These are phyloP conservation scores for Aureobasidium vineae DNA, from an alignment of 2,329 filamentous ascomycete genomes.

Conservation along the genomic window DNA sequence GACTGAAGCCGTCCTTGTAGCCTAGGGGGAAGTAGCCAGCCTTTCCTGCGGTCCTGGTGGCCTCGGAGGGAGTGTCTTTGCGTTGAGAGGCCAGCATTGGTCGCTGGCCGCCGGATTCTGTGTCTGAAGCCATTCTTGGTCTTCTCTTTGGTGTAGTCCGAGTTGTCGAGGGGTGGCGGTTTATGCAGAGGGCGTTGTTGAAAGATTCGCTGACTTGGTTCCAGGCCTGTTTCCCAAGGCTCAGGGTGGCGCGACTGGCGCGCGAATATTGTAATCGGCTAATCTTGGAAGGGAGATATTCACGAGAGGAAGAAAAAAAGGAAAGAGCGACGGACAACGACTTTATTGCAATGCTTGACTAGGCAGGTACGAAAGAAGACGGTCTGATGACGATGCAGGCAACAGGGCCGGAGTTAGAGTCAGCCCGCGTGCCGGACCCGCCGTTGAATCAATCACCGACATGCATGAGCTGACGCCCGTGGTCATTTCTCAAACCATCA, in stretches of 20 bases:
- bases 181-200: constrained; percentile 22
- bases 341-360: not conserved
- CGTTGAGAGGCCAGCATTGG: constrained; percentile 41
- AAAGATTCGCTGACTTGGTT: constrained; percentile 13
- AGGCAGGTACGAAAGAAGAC: not conserved
- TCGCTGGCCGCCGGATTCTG: constrained; percentile 33
- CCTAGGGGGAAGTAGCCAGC: constrained; percentile 69
- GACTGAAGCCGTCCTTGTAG: constrained; percentile 85
- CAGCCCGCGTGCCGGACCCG: not conserved
- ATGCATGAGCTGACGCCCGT: not conserved
- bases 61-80: constrained; percentile 29
- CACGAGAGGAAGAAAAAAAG: not conserved
- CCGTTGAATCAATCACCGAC: constrained; percentile 5
- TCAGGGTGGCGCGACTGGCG: constrained; percentile 22
- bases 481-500: not conserved
- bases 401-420: constrained; percentile 9
- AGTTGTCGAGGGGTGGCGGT: constrained; percentile 26
- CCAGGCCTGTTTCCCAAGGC: constrained; percentile 25
- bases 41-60: constrained; percentile 28
- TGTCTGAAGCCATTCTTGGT: constrained; percentile 34
- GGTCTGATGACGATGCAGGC: constrained; percentile 13
- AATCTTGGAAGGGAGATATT: constrained; percentile 10
- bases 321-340: constrained; percentile 8
- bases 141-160: constrained; percentile 6
- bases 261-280: constrained; percentile 14